Evolutionary conservation across 202 grass and related monocot genomes (phyloP), one percentile per base, ranked within the genome.

Genomic region (Dendrocalamus latiflorus): DNA sequence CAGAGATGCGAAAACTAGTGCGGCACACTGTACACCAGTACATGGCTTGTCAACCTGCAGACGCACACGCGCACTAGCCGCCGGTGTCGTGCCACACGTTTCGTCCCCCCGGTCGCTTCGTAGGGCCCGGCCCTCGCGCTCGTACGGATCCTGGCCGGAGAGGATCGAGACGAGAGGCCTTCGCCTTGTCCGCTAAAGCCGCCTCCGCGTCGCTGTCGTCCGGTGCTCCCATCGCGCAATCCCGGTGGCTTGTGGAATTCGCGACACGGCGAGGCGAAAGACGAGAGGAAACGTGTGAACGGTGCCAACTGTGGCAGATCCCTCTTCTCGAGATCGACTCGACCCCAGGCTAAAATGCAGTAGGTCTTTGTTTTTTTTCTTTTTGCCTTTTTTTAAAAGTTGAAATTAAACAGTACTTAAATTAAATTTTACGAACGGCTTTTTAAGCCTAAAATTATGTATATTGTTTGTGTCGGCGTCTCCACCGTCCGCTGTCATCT

Each of bases 51-150:
- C 56, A 82, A 41, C 30, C 42, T 37, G 68, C 68, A n/a, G 44
- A 74, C 69, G 43, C 81, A 39, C 70, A 64, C 70, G 70, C 80
- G 56, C 68, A 63, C 68, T 72, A 50, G 55, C 79, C 42, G 24
- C 79, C 42, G 25, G n/a, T 45, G 66, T 25, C 38, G 65, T 10
- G 58, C 36, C 38, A 14, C 70, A 54, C 58, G 58, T n/a, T 39
- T 16, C 75, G 43, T 16, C 34, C 47, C n/a, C 33, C 30, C 20
- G 8, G 20, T 55, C 53, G 20, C 4, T 21, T 4, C 53, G 8
- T 55, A 9, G 53, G 53, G 8, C 53, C 53, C 20, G 53, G 53
- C 53, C 53, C 4, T 20, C 51, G 51, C 51, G 18, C 0, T 6
- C n/a, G 54, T 24, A 22, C 54, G 9, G 54, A 0, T 24, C 54